phyloP scores from a whole-genome alignment of 495 filamentous ascomycete species.

The Aspergillus nanangensis region DNA sequence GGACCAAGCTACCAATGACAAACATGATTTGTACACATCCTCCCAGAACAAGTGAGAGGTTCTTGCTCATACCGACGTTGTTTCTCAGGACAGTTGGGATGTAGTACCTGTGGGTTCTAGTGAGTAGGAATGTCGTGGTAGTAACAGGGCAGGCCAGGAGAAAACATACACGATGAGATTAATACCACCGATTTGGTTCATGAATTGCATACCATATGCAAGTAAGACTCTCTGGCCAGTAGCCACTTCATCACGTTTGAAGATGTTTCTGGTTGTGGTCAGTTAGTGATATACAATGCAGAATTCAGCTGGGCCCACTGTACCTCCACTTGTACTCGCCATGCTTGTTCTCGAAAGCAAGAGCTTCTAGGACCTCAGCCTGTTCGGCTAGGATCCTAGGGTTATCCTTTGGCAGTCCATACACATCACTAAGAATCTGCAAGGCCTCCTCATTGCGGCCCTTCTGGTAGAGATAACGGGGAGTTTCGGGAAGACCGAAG shows the following conservation, averaged over 20 bases:
- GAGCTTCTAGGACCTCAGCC: conserved; percentile 36
- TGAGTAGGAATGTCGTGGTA: background rate
- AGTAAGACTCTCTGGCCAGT: conserved; percentile 50
- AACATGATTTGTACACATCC: conserved; percentile 44
- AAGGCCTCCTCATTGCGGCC: conserved; percentile 44
- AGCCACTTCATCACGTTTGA: conserved; percentile 46
- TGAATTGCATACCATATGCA: conserved; percentile 45
- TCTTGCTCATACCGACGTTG: conserved; percentile 44
- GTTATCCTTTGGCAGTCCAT: conserved; percentile 34
- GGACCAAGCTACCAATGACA: conserved; percentile 38
- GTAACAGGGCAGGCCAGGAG: too few species aligned
- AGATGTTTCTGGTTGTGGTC: conserved; percentile 25
- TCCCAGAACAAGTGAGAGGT: conserved; percentile 42
- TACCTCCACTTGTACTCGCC: conserved; percentile 36
- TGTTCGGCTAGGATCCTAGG: conserved; percentile 41
- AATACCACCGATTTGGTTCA: conserved; percentile 47
- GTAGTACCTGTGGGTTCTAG: conserved; percentile 5
- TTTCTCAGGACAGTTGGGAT: conserved; percentile 35
- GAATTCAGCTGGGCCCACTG: background rate
- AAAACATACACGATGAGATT: conserved; percentile 49
- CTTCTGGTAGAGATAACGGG: conserved; percentile 40
- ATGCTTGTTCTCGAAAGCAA: conserved; percentile 39
- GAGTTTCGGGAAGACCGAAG: conserved; percentile 39
- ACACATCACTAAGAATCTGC: conserved; percentile 46
- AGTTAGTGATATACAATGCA: background rate